Evolutionary conservation across 305 asterid species (phyloP), one percentile per base, ranked within the genome.

Genomic region (Vinca major): DNA sequence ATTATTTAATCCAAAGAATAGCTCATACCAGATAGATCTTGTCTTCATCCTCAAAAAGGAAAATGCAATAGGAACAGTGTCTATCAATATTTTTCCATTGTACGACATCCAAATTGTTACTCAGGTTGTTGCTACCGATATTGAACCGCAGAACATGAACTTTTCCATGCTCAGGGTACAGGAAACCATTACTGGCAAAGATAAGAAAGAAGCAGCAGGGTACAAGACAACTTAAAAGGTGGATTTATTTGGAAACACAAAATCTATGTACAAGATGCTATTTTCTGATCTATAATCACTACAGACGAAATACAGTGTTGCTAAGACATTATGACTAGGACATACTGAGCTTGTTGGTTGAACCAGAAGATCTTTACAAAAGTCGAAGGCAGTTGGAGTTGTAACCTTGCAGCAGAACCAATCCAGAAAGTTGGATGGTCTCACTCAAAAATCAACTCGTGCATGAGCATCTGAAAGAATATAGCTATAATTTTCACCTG

Each of bases 311-410:
- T 75, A 84, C 80, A 76, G 84, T 77, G 79, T 80, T 67, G 53
- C 84, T 87, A 82, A 26, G 84, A 77, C 80, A 83, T 77, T 76
- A 76, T 68, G 81, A 78, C 94, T 84, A 84, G 78, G 73, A 69
- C 74, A 75, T 75, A 74, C 79, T 81, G 73, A 73, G 48, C 81
- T 81, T 80, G 71, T 75, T 81, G 72, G 80, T 78, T 69, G 74
- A 78, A 84, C 91, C 75, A 83, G 84, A 86, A 82, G 92, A 84
- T 78, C 86, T 88, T 86, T 86, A 92, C 93, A 82, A 26, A 26
- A 26, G 85, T 75, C 89, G 10, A 74, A 81, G 84, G 90, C 91
- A 80, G 85, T 75, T 84, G 16, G 71, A 82, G 85, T 80, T 81
- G 76, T 79, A 80, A 81, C 74, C 89, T 73, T 74, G 81, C 77